These are phyloP conservation scores for Candida krabiensis DNA, from an alignment of 805 yeast genomes.

Conservation along the genomic window DNA sequence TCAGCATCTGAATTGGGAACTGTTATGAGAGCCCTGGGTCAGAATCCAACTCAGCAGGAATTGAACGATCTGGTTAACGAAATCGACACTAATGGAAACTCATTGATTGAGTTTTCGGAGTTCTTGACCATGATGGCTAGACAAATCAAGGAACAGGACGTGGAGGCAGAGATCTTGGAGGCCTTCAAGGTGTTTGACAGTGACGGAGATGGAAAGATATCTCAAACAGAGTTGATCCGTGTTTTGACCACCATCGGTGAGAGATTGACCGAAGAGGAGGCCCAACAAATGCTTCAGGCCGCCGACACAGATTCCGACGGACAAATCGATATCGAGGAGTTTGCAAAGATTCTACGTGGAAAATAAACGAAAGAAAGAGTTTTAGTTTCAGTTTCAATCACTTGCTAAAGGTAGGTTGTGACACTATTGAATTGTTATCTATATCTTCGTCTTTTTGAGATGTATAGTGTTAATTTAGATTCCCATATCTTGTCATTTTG, in stretches of 20 bases:
- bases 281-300: slow-evolving; percentile 94
- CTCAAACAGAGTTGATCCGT: slow-evolving; percentile 94
- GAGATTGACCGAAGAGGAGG: slow-evolving; percentile 93
- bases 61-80: slow-evolving; percentile 96
- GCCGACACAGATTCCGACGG: slow-evolving; percentile 96
- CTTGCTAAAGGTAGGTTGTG: slow-evolving; percentile 1
- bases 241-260: slow-evolving; percentile 98
- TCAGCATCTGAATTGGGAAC: slow-evolving; percentile 95
- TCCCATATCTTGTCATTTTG: too few relatives aligned
- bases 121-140: slow-evolving; percentile 85
- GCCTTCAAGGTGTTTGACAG: slow-evolving; percentile 97
- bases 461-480: too few relatives aligned
- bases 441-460: neutral
- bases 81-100: slow-evolving; percentile 94
- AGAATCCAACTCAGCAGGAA: slow-evolving; percentile 94
- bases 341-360: slow-evolving; percentile 82
- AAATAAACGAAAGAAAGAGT: too few relatives aligned
- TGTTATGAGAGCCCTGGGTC: slow-evolving; percentile 98
- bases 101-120: slow-evolving; percentile 79
- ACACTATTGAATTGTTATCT: slow-evolving; percentile 3
- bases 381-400: too few relatives aligned
- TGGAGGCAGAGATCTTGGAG: slow-evolving; percentile 95
- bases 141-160: slow-evolving; percentile 94
- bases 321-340: slow-evolving; percentile 94
- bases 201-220: slow-evolving; percentile 95